These are phyloP conservation scores for Blepharisma stoltei DNA, from an alignment of 73 alveolate species.

Conservation along the genomic window DNA sequence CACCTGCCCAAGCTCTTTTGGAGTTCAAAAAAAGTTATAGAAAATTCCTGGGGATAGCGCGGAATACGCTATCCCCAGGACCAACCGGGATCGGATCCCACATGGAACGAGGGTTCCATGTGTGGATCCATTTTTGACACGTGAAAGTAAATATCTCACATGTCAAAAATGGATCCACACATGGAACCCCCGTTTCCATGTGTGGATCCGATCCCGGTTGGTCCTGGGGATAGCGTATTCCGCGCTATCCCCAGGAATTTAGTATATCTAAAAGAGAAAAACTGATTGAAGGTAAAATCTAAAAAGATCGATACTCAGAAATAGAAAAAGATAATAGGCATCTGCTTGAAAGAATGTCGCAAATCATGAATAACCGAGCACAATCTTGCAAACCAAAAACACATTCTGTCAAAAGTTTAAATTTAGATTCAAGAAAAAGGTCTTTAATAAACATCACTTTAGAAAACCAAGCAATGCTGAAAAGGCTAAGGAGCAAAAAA, in stretches of 20 bases:
- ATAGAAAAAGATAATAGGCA: conserved; percentile 63
- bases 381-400: neutral
- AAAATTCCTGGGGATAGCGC: too few relatives aligned
- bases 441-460: conserved; percentile 41
- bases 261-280: neutral
- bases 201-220: too few relatives aligned
- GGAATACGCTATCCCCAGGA: too few relatives aligned
- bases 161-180: too few relatives aligned
- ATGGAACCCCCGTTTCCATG: too few relatives aligned
- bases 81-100: too few relatives aligned
- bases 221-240: too few relatives aligned
- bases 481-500: conserved; percentile 33
- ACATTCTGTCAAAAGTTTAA: conserved; percentile 30
- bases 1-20: neutral
- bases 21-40: neutral
- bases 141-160: too few relatives aligned
- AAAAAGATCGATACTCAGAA: conserved; percentile 62
- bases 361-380: conserved; percentile 34
- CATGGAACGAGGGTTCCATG: too few relatives aligned
- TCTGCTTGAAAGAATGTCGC: conserved; percentile 54
- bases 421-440: conserved; percentile 40
- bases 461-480: conserved; percentile 50
- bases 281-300: conserved; percentile 47
- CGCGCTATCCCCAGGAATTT: too few relatives aligned
- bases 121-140: too few relatives aligned